Percentiles rank a stretch among this genome's conserved stretches.
phyloP scores from a whole-genome alignment of 2,329 filamentous ascomycete species.

The Fusarium mundagurra region DNA sequence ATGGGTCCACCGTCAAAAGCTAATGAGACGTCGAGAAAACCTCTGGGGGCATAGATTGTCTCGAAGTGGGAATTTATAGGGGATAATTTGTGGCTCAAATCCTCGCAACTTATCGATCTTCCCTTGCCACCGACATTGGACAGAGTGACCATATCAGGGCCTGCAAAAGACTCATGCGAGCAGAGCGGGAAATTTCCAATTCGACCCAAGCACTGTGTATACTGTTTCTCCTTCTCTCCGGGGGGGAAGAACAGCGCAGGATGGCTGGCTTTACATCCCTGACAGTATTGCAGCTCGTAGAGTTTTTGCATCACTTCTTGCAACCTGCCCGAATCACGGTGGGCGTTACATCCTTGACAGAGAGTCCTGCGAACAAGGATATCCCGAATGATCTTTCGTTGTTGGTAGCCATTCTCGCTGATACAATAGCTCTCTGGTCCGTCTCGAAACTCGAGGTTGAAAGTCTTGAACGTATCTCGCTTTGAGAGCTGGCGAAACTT shows the following conservation, averaged over 20 bases:
- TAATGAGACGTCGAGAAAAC: neutral
- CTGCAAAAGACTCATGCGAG: neutral
- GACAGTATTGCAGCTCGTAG: neutral
- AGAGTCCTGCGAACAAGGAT: neutral
- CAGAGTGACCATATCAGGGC: neutral
- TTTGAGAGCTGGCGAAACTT: neutral
- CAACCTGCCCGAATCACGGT: neutral
- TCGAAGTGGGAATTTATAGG: neutral
- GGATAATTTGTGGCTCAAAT: neutral
- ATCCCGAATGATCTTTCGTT: neutral
- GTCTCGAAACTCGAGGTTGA: neutral
- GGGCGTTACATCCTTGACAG: neutral
- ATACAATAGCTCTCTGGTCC: neutral
- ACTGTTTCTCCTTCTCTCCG: neutral
- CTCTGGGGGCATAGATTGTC: neutral
- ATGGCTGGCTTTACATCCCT: neutral
- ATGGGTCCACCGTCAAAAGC: neutral
- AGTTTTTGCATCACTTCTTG: neutral
- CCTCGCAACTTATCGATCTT: neutral
- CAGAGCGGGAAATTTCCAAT: neutral
- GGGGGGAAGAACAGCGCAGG: conserved; percentile 8
- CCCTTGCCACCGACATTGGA: neutral
- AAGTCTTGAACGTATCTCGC: neutral
- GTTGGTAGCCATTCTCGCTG: neutral
- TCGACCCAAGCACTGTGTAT: neutral